Evolutionary conservation across 495 filamentous ascomycete species (phyloP).

Genomic region (Collariella sp.): DNA sequence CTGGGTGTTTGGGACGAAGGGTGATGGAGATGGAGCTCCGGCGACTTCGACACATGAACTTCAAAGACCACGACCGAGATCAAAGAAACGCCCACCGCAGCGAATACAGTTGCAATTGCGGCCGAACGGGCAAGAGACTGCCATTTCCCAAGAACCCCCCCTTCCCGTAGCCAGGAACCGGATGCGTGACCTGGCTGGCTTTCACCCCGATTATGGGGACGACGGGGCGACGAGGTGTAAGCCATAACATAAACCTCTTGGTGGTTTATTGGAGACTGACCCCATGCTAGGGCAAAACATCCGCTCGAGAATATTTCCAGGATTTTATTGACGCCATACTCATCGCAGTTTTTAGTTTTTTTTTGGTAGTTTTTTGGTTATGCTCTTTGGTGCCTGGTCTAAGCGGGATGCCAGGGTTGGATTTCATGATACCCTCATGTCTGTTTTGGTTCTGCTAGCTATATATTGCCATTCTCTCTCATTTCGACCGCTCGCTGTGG

Average conservation of each 20-base stretch:
- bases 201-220: conserved; percentile 17
- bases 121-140: neutral
- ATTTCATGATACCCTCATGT: conserved; percentile 14
- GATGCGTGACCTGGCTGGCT: conserved; percentile 28
- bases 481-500: no score
- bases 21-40: neutral
- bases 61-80: neutral
- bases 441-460: neutral
- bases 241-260: neutral
- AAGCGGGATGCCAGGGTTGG: neutral
- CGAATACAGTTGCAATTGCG: neutral
- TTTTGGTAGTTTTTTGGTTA: no score
- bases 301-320: conserved; percentile 21
- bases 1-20: conserved; percentile 7
- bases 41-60: no score
- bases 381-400: neutral
- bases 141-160: neutral
- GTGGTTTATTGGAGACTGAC: neutral
- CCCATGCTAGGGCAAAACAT: conserved; percentile 17
- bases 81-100: conserved; percentile 1
- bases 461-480: neutral
- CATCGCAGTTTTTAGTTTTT: neutral
- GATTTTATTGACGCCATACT: conserved; percentile 11
- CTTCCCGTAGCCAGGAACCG: conserved; percentile 16
- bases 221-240: conserved; percentile 16